Evolutionary conservation across 2,329 filamentous ascomycete genomes (phyloP), one percentile per base, ranked within the genome.

Genomic region (Dactylonectria macrodidyma): DNA sequence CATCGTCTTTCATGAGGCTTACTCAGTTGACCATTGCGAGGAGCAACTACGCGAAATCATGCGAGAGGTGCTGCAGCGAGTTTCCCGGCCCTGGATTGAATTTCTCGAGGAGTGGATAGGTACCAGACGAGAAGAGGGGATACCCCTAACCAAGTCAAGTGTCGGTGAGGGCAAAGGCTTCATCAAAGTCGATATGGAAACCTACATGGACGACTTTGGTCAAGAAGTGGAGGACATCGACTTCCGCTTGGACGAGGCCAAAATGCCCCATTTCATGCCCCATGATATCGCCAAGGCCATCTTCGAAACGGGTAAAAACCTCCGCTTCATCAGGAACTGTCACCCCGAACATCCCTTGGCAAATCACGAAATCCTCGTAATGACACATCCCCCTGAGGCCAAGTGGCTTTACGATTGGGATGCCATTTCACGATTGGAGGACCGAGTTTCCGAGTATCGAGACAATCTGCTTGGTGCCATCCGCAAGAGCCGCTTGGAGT

Each of bases 231-330:
- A 87, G 46, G 87, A 89, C 24, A 77, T 86, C 1, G 89, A 92
- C 68, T 93, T 89, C 71, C 81, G 89, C 6, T 86, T 95, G 36
- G 89, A 92, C 67, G 84, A 85, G 24, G 83, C 87, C 33, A 88
- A 88, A 69, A 90, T 96, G 81, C 93, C 93, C 0, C 84, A 86
- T 2, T 96, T 96, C 72, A 85, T 97, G 51, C 87, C 91, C 0
- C 78, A 84, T 5, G 93, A 96, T 65, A 88, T 95, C 71, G 91
- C 90, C 3, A 86, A 88, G 58, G 83, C 86, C 5, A 89, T 96
- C n/a, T 95, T 95, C 71, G 93, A 97, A 77, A 92, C 91, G 3
- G 94, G 93, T 4, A 89, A 88, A 73, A 95, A 92, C 77, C 81
- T 97, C 55, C 89, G 92, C 8, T 90, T 96, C 61, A 84, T 97